phyloP scores from a whole-genome alignment of 1,139 yeast species.

The Suhomyces atakaporum region DNA sequence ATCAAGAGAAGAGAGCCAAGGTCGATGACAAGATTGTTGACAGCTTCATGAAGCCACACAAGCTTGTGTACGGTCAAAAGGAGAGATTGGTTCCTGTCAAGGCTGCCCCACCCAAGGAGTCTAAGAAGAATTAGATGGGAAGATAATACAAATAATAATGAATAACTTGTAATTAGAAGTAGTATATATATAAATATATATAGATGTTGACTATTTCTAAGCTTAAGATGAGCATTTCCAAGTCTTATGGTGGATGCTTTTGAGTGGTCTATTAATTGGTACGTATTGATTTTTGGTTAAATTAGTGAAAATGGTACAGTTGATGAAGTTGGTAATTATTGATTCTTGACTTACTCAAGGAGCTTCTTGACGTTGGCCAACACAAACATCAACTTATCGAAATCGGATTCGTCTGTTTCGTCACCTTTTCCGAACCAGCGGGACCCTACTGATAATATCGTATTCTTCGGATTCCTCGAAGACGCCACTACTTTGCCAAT shows the following conservation, averaged over 20 bases:
- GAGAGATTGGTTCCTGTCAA: slow-evolving; percentile 73
- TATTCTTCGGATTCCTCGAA: slow-evolving; percentile 31
- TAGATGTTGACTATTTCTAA: too few relatives aligned
- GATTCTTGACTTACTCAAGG: not conserved
- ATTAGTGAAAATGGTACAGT: too few relatives aligned
- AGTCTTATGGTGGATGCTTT: too few relatives aligned
- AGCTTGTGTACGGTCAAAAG: slow-evolving; percentile 69
- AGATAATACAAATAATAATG: not conserved
- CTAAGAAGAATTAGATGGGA: slow-evolving; percentile 2
- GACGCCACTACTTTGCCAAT: slow-evolving; percentile 39
- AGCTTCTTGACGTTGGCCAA: slow-evolving; percentile 35
- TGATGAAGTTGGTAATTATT: not conserved
- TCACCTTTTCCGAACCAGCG: slow-evolving; percentile 48
- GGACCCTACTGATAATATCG: slow-evolving; percentile 42
- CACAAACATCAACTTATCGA: slow-evolving; percentile 44
- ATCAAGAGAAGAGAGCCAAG: slow-evolving; percentile 74
- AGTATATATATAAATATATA: too few relatives aligned
- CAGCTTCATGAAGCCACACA: slow-evolving; percentile 82
- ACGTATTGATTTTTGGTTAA: too few relatives aligned
- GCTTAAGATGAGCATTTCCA: too few relatives aligned
- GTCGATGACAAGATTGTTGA: slow-evolving; percentile 70
- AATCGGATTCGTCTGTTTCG: slow-evolving; percentile 35
- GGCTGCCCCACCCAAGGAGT: slow-evolving; percentile 19
- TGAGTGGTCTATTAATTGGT: too few relatives aligned
- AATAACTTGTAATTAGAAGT: too few relatives aligned